These are phyloP conservation scores for Exophiala bonariae DNA, from an alignment of 2,329 filamentous ascomycete species.

Conservation along the genomic window DNA sequence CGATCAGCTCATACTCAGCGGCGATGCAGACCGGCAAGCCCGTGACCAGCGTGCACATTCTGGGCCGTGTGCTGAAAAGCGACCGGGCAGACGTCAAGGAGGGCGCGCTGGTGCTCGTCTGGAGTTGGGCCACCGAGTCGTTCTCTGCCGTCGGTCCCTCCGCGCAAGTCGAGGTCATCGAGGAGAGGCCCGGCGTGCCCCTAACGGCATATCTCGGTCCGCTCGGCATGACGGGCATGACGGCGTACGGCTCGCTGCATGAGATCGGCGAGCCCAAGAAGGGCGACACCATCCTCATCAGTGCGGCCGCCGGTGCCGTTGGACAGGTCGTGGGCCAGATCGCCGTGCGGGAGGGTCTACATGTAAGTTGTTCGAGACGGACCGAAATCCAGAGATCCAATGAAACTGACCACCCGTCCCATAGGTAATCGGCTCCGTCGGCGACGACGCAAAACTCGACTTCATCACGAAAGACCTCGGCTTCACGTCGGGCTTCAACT, in stretches of 20 bases:
- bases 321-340: slow-evolving; percentile 74
- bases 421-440: slow-evolving; percentile 71
- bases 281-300: slow-evolving; percentile 73
- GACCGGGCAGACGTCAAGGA: slow-evolving; percentile 58
- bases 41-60: slow-evolving; percentile 56
- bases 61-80: slow-evolving; percentile 67
- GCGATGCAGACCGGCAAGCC: slow-evolving; percentile 60
- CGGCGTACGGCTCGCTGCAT: slow-evolving; percentile 66
- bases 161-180: slow-evolving; percentile 38
- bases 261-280: slow-evolving; percentile 67
- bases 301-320: slow-evolving; percentile 70
- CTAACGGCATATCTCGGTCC: slow-evolving; percentile 64
- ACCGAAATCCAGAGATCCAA: too few species aligned
- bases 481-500: slow-evolving; percentile 72
- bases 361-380: slow-evolving; percentile 19
- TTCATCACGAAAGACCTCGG: slow-evolving; percentile 64
- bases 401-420: not conserved
- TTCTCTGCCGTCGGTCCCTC: slow-evolving; percentile 56
- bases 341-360: slow-evolving; percentile 70
- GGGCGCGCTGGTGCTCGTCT: slow-evolving; percentile 54
- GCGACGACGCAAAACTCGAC: slow-evolving; percentile 70
- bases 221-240: slow-evolving; percentile 70
- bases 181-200: slow-evolving; percentile 58
- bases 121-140: slow-evolving; percentile 53
- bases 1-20: slow-evolving; percentile 62